phyloP scores from a whole-genome alignment of 2,329 filamentous ascomycete species.

The Escovopsis sp. region DNA sequence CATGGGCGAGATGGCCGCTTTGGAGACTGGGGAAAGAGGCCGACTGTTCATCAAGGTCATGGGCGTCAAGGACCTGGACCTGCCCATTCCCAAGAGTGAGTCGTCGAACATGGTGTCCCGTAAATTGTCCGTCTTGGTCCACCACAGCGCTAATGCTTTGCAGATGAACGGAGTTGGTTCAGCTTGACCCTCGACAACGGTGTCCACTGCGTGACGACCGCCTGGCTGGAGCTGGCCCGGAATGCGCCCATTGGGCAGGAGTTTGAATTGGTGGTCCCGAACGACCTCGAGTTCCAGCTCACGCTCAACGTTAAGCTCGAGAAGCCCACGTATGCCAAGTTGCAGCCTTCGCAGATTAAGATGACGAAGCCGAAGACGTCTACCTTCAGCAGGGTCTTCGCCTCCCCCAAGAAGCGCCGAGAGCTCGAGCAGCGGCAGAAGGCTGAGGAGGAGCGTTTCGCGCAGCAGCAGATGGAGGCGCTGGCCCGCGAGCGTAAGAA shows the following conservation, averaged over 20 bases:
- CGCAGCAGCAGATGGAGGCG: slow-evolving; percentile 48
- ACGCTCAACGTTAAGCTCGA: slow-evolving; percentile 92
- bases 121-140: too few relatives aligned
- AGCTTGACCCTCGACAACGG: slow-evolving; percentile 96
- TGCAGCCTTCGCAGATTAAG: slow-evolving; percentile 46
- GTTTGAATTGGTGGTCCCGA: slow-evolving; percentile 92
- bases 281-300: slow-evolving; percentile 96
- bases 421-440: slow-evolving; percentile 76
- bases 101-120: too few relatives aligned
- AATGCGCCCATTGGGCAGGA: slow-evolving; percentile 94
- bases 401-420: slow-evolving; percentile 92
- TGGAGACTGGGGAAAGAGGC: slow-evolving; percentile 76
- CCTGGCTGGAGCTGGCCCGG: slow-evolving; percentile 83
- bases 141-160: slow-evolving; percentile 15
- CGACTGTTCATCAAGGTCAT: slow-evolving; percentile 97
- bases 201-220: slow-evolving; percentile 91
- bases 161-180: slow-evolving; percentile 85
- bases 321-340: slow-evolving; percentile 50
- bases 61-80: slow-evolving; percentile 86
- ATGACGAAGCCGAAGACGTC: slow-evolving; percentile 59
- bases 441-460: slow-evolving; percentile 65
- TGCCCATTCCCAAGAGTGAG: slow-evolving; percentile 82
- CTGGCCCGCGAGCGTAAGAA: slow-evolving; percentile 46
- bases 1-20: slow-evolving; percentile 39
- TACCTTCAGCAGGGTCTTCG: slow-evolving; percentile 82